A percentile compares a stretch with the other conserved stretches of the same genome.
Evolutionary conservation across 1,284 basidiomycete species (phyloP).

Genomic region (Exobasidium cylindrosporum): DNA sequence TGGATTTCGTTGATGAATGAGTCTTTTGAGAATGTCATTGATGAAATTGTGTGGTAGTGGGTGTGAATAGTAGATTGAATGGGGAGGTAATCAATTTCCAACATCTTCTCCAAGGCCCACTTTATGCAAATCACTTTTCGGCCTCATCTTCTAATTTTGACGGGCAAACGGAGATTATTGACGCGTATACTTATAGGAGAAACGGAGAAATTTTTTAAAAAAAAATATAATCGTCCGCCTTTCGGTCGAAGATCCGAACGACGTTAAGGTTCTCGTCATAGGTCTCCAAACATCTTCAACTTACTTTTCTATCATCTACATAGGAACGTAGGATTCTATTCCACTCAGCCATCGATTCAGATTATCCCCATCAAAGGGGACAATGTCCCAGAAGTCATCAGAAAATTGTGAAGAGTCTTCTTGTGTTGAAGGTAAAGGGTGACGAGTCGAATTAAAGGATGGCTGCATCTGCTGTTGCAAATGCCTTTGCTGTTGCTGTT

Average conservation of each 20-base stretch:
- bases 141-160: no score
- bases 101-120: not conserved
- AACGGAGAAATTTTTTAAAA: not conserved
- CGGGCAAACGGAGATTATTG: not conserved
- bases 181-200: not conserved
- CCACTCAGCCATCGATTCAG: not conserved
- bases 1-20: not conserved
- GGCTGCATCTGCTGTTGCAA: not conserved
- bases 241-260: no score
- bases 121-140: conserved; percentile 1
- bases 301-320: no score
- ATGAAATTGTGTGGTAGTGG: not conserved
- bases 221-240: no score
- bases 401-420: not conserved
- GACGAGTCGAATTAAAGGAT: not conserved
- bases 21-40: not conserved
- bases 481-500: not conserved
- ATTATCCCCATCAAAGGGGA: not conserved
- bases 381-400: not conserved
- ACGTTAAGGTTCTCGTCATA: no score
- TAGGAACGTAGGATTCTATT: not conserved
- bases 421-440: not conserved
- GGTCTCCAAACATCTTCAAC: no score
- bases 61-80: not conserved
- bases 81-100: not conserved